phyloP scores from a whole-genome alignment of 305 asterid genomes.

The Ilex paraguariensis region DNA sequence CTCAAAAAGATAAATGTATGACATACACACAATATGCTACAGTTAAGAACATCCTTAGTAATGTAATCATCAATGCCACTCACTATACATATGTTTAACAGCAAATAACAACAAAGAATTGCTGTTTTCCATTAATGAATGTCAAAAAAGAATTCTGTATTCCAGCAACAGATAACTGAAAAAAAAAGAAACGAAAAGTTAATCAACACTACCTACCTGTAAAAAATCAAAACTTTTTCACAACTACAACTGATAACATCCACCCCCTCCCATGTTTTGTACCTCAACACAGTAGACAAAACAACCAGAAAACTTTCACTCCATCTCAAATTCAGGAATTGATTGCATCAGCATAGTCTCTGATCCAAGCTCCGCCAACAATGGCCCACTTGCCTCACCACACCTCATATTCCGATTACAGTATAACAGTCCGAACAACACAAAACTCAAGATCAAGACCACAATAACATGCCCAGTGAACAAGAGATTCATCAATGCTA shows the following conservation, averaged over 20 bases:
- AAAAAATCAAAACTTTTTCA: constrained; percentile 8
- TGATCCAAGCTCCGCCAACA: constrained; percentile 40
- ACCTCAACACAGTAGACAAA: not conserved
- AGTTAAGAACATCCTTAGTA: too few relatives aligned
- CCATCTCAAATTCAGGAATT: constrained; percentile 59
- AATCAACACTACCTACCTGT: constrained; percentile 15
- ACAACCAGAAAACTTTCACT: constrained; percentile 24
- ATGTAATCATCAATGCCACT: too few relatives aligned
- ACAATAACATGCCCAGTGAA: constrained; percentile 43
- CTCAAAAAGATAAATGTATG: too few relatives aligned
- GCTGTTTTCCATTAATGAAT: not conserved
- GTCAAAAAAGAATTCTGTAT: constrained; percentile 8
- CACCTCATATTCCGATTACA: constrained; percentile 29
- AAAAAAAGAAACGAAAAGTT: constrained; percentile 4
- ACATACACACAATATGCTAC: too few relatives aligned
- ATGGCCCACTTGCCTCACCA: constrained; percentile 45
- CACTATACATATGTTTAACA: too few relatives aligned
- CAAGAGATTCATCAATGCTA: constrained; percentile 50
- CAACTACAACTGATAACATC: too few relatives aligned
- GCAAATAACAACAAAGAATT: too few relatives aligned
- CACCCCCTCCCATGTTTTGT: too few relatives aligned
- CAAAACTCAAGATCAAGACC: constrained; percentile 35
- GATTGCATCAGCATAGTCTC: constrained; percentile 53
- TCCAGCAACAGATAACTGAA: constrained; percentile 12
- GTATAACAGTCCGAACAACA: constrained; percentile 47